phyloP scores from a whole-genome alignment of 1,284 basidiomycete genomes.

The Phylloporus gajari region DNA sequence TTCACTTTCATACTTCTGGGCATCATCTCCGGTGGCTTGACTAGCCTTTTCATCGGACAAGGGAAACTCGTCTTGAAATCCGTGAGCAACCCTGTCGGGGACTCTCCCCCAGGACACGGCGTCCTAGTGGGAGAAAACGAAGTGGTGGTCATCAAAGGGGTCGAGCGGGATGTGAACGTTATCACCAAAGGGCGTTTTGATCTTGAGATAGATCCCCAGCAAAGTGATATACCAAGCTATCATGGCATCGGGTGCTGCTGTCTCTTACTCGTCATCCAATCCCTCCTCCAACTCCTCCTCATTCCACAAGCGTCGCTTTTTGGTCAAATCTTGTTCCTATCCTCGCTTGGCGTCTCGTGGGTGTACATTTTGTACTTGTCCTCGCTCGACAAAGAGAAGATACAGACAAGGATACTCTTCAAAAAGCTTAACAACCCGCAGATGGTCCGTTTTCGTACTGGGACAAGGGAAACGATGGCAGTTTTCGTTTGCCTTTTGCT shows the following conservation, averaged over 20 bases:
- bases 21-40: slow-evolving; percentile 40
- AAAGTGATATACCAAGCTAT: neutral
- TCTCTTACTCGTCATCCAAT: slow-evolving; percentile 36
- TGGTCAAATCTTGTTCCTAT: slow-evolving; percentile 43
- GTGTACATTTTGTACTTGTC: slow-evolving; percentile 29
- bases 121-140: slow-evolving; percentile 23
- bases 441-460: slow-evolving; percentile 21
- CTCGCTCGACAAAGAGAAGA: slow-evolving; percentile 37
- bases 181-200: slow-evolving; percentile 42
- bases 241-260: slow-evolving; percentile 34
- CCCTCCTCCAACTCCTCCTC: slow-evolving; percentile 40
- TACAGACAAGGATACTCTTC: slow-evolving; percentile 31
- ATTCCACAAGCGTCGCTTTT: slow-evolving; percentile 40
- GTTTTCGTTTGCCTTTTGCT: slow-evolving; percentile 12
- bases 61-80: slow-evolving; percentile 26
- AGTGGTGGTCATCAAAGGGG: slow-evolving; percentile 39
- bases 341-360: slow-evolving; percentile 40
- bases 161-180: slow-evolving; percentile 40
- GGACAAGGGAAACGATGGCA: slow-evolving; percentile 24
- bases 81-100: neutral
- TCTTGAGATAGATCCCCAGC: slow-evolving; percentile 10
- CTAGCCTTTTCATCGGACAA: slow-evolving; percentile 30
- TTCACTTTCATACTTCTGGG: slow-evolving; percentile 44
- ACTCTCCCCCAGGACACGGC: slow-evolving; percentile 34
- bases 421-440: slow-evolving; percentile 15